Base-by-base conservation (phyloP, 2,329 filamentous ascomycete species). In the Monosporascus sp. region DNA sequence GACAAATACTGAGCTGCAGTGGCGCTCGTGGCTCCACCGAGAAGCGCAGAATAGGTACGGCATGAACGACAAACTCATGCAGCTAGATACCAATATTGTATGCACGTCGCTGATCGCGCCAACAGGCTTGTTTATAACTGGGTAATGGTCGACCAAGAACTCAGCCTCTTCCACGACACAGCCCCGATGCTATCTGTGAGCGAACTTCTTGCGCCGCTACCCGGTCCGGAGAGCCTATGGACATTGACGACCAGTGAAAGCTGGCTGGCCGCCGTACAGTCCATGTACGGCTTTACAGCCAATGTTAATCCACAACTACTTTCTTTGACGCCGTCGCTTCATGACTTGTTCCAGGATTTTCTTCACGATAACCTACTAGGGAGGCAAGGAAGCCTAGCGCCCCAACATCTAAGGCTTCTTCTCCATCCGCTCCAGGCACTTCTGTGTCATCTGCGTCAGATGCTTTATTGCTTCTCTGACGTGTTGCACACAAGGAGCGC, bases 131-230 rank as follows among this genome's bases (percentile, higher is more conserved):
- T 87, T n/a, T 88, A 89, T 69, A 87, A 86, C 52, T 89, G 86
- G 83, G 82, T 86, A 20, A 87, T 88, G 80, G 78, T 87, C 24
- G 87, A 90, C 63, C 86, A 89, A 62, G 87, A 90, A 67, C 72
- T 88, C 52, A 81, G 82, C 48, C 72, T 88, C 8, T 87, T 87
- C 69, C 78, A 86, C 58, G 84, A 88, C 61, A 80, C 77, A 1
- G 74, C 77, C 2, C 82, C 84, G 0, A 71, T 87, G 35, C 79
- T 89, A 52, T 80, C 84, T 16, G 79, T 87, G 51, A 85, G 79
- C 31, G 84, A 89, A 54, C 78, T 88, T 48, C 77, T 78, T 22
- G 80, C 82, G 43, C 82, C 85, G 3, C 79, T 89, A 63, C 86
- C 86, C 3, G 72, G 72, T 3, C 68, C 82, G 1, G 85, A 89